Evolutionary conservation across 148 eudicot genomes (phyloP), one percentile per base, ranked within the genome.

Genomic region (Cornus kousa): DNA sequence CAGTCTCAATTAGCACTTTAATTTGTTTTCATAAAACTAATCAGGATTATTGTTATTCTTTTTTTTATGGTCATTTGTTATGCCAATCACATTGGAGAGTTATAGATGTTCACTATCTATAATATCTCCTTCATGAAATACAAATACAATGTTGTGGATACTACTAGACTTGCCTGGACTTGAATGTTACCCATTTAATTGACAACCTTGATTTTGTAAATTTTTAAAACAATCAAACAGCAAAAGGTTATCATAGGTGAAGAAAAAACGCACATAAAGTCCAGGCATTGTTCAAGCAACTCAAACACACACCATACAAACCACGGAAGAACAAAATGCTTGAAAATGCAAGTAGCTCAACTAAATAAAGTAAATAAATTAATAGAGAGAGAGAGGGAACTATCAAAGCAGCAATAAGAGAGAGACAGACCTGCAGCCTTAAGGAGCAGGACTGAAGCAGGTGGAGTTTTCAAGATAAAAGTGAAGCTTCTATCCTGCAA

Each of bases 401-500:
- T 48, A 7, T 48, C 4, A 48, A 48, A 48, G 12, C 12, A 48
- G 53, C 5, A 57, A 57, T 57, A 57, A 57, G 19, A 57, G 37
- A 37, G 4, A 71, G 48, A 35, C 31, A 53, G 83, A 93, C 99
- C 99, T 73, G 93, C 91, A 81, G 98, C 99, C 83, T 96, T 96
- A 20, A 91, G 90, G 75, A 96, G 90, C 70, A 96, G 89, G 85
- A 96, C 94, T 37, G 98, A 93, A 83, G 98, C 99, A 65, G 99
- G 98, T 12, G 98, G 98, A 39, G 99, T 96, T 88, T 96, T 96
- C 85, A 96, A 84, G 83, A 93, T 79, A 79, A 96, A 96, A 31
- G 99, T 92, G 84, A 96, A 93, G 81, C 98, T 96, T 72, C 88
- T 92, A 85, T 96, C 98, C 99, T 96, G 91, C 59, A 82, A 70